Evolutionary conservation across 768 basidiomycete species (phyloP).

Genomic region (Favolaschia claudopus): DNA sequence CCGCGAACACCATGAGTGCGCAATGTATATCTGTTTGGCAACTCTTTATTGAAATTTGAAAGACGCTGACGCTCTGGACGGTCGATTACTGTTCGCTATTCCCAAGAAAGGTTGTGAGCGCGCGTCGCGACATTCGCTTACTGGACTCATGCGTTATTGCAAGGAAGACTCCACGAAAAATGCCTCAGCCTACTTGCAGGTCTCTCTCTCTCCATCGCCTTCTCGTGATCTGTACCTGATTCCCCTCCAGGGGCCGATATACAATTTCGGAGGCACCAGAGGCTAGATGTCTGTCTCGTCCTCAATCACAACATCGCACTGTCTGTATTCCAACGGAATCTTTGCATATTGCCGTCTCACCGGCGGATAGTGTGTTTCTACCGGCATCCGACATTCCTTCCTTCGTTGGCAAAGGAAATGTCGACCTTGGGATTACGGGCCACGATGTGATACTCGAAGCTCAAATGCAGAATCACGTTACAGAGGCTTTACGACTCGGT

Average conservation of each 20-base stretch:
- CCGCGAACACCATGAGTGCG: constrained; percentile 8
- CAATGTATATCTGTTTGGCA: background rate
- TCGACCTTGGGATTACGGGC: constrained; percentile 97
- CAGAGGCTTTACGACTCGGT: constrained; percentile 82
- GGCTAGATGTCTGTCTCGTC: constrained; percentile 94
- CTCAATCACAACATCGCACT: constrained; percentile 93
- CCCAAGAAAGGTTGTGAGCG: constrained; percentile 91
- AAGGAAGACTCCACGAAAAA: constrained; percentile 91
- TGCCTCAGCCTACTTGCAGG: constrained; percentile 87
- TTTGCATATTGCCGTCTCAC: background rate
- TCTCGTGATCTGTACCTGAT: constrained; percentile 7
- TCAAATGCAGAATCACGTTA: constrained; percentile 78
- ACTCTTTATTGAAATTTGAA: background rate
- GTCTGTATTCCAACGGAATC: constrained; percentile 53
- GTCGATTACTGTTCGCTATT: constrained; percentile 91
- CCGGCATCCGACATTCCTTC: constrained; percentile 97
- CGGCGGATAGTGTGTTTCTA: constrained; percentile 80
- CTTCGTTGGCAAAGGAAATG: constrained; percentile 97
- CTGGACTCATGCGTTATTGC: constrained; percentile 4
- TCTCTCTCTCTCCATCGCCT: constrained; percentile 39
- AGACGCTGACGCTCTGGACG: constrained; percentile 84
- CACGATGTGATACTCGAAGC: constrained; percentile 97
- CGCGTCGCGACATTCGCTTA: background rate
- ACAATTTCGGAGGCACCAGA: constrained; percentile 85
- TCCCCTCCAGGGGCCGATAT: constrained; percentile 84